Base-by-base conservation (phyloP, 192 early-diverging fungal species). In the Backusella sp. region DNA sequence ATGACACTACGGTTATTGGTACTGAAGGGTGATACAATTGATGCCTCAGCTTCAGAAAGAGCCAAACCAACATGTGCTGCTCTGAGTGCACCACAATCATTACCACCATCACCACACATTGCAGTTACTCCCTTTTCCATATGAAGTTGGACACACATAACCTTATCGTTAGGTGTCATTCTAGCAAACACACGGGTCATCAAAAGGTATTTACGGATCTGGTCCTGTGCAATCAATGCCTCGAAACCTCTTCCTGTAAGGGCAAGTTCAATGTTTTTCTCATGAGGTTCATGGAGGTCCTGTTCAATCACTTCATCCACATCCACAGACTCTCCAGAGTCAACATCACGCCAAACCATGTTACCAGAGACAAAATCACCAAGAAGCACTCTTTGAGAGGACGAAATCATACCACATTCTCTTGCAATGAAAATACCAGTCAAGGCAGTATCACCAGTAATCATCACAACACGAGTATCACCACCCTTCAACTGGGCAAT, bases 61-160 rank as follows among this genome's bases (percentile, higher is more conserved):
- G 94, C 94, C 6, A 95, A 73, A 21, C 94, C 94, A 17, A 91
- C 92, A 79, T 95, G 94, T 1, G 93, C 90, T 1, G 91, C 91
- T 12, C 92, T 88, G 66, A 95, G 77, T 6, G 94, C 94, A 62
- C 92, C 94, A 72, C 91, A 91, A 80, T 95, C 94, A 82, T 95
- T 95, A 30, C 92, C 92, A 80, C 93, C 94, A 76, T 95, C 94
- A 72, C 94, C 94, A 79, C 93, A 94, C 94, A 95, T 95, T 53
- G 89, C 93, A 6, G 91, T 92, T 41, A 95, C 88, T 1, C 84
- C 88, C 12, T 90, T 87, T 76, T 92, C 91, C 93, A 95, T 94
- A 69, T 94, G 92, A 35, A 91, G 77, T 46, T 87, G 83, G 12
- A 95, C 92, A 73, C 90, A 91, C 52, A 86, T 79, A 12, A 92